These are phyloP conservation scores for Fraxinus angustifolia DNA, from an alignment of 305 asterid genomes.

Conservation along the genomic window DNA sequence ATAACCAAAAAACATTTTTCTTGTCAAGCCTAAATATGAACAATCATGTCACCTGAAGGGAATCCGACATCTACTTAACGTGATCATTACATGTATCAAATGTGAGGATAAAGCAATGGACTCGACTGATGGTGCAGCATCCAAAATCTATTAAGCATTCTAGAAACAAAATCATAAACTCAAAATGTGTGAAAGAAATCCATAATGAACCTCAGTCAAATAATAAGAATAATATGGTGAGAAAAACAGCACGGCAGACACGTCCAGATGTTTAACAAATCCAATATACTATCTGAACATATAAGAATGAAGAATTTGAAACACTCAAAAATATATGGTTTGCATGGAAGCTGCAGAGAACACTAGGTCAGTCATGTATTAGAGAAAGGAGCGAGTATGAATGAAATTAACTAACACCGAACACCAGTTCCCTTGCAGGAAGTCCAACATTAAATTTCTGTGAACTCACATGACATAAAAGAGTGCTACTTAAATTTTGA, in stretches of 20 bases:
- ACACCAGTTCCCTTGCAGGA: neutral
- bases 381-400: neutral
- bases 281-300: neutral
- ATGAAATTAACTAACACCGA: neutral
- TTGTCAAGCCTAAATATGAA: neutral
- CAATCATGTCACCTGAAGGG: neutral
- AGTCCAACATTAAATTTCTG: neutral
- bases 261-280: neutral
- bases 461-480: neutral
- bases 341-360: neutral
- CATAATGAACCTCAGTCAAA: neutral
- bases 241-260: neutral
- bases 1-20: neutral
- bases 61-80: neutral
- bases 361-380: neutral
- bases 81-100: neutral
- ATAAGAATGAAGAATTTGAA: neutral
- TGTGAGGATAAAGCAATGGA: neutral
- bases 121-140: neutral
- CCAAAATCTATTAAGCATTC: neutral
- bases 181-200: neutral
- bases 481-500: neutral
- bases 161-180: neutral
- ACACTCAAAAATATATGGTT: neutral
- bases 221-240: neutral